phyloP scores from a whole-genome alignment of 129 eudicot species.

The Flaveria brownii region DNA sequence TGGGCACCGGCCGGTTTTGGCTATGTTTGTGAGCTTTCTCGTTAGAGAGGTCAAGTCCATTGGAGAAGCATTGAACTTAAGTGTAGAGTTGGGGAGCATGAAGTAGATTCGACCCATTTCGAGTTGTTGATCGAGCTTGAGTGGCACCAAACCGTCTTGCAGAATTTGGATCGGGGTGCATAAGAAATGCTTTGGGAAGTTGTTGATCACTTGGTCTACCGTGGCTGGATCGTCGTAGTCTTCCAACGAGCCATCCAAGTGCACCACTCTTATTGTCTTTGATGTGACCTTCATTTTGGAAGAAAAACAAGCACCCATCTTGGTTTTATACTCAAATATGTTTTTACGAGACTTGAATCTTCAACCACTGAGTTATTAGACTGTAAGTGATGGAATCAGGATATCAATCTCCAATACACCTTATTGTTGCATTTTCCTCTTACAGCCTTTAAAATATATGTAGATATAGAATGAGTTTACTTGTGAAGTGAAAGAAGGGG shows the following conservation, averaged over 20 bases:
- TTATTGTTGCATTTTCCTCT: no score
- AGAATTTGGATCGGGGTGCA: slow-evolving; percentile 51
- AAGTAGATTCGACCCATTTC: slow-evolving; percentile 47
- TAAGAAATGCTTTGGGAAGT: slow-evolving; percentile 44
- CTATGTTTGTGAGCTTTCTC: slow-evolving; percentile 40
- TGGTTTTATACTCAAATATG: no score
- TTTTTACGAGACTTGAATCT: no score
- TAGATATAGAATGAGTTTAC: slow-evolving; percentile 3
- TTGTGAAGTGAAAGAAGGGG: slow-evolving; percentile 7
- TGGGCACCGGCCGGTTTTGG: slow-evolving; percentile 18
- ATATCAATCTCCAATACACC: no score
- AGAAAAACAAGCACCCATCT: slow-evolving; percentile 27
- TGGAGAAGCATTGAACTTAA: slow-evolving; percentile 44
- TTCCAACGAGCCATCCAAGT: slow-evolving; percentile 47
- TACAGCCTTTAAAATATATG: no score
- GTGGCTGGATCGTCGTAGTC: slow-evolving; percentile 43
- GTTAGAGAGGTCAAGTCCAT: slow-evolving; percentile 46
- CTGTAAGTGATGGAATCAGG: no score
- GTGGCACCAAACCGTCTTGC: slow-evolving; percentile 36
- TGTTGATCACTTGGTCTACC: slow-evolving; percentile 39
- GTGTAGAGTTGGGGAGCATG: slow-evolving; percentile 46
- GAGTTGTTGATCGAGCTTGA: slow-evolving; percentile 32
- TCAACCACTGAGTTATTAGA: no score
- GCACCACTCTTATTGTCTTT: slow-evolving; percentile 37
- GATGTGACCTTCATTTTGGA: background rate